Base-by-base conservation (phyloP, 139 green algal genomes). In the Asterochloris sp. region DNA sequence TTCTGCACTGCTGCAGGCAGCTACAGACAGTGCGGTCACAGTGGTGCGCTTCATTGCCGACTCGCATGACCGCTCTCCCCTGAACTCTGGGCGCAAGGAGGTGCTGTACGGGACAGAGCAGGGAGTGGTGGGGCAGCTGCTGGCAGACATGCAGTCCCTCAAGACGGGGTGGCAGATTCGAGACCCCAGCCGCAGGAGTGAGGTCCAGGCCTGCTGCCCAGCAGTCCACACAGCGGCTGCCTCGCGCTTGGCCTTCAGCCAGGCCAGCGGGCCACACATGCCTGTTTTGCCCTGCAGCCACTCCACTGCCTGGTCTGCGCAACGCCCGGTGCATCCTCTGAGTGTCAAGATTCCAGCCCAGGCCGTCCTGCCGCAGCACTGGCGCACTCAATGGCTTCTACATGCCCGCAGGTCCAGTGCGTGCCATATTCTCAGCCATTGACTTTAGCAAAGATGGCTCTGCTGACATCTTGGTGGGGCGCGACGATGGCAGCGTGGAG, bases 401-500 rank as follows among this genome's bases (percentile, higher is more conserved):
- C 38, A 54, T 54, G 38, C 38, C 38, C 26, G 23, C 84, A 26
- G 87, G 88, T 10, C 84, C 74, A 16, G 74, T 94, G 28, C 71
- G 67, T 1, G 89, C 89, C 21, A 84, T 95, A 16, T 87, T 92
- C 85, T 88, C 83, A 68, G 88, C 86, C 26, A 87, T 90, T 29
- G 93, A 96, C 83, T 91, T 94, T 83, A 96, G 86, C 82, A 91
- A 92, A 79, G 89, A 90, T 74, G 87, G 87, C 29, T 47, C 83
- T 29, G 80, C 47, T 26, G 91, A 95, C 83, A 91, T 96, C 16
- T 88, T 93, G n/a, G 82, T 96, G 24, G 91, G 89, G 12, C 88
- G 91, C 11, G 92, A 95, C 74, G 89, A 95, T 79, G 93, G 93
- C 28, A 74, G n/a, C 0, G 69, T 96, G 67, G 93, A 96, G 84